Conservation (phyloP, 495 filamentous ascomycete genomes). For the Penicillium arizonense region DNA sequence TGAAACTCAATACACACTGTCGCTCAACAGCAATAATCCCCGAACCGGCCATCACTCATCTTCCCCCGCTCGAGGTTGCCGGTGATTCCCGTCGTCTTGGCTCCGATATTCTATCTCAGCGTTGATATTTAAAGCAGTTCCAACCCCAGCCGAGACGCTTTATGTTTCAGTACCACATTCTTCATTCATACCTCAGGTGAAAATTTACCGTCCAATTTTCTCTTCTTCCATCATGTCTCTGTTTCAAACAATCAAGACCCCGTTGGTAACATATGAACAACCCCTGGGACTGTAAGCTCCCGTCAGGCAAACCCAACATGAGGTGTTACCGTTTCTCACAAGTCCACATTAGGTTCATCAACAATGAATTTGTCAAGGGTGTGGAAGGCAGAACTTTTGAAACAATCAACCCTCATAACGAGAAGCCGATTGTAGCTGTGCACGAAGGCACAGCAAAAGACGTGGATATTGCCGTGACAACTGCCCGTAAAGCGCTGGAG, state of each 20-base stretch:
- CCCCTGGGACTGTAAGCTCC: conserved; percentile 3
- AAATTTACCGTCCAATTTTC: no score
- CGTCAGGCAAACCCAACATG: neutral
- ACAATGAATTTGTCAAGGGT: conserved; percentile 80
- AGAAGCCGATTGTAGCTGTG: conserved; percentile 6
- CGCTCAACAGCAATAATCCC: no score
- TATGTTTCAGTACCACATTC: no score
- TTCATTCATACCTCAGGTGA: no score
- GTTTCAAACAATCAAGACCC: neutral
- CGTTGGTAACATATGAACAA: conserved; percentile 5
- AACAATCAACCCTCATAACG: conserved; percentile 6
- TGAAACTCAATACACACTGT: no score
- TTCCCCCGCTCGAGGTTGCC: no score
- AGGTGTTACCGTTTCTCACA: neutral
- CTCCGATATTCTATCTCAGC: no score
- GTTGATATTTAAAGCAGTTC: no score
- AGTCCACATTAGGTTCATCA: conserved; percentile 60
- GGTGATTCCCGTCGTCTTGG: no score
- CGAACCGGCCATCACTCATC: no score
- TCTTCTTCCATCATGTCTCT: neutral
- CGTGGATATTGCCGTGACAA: conserved; percentile 3
- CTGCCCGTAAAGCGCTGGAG: neutral
- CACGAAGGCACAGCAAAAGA: conserved; percentile 5
- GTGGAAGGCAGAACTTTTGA: conserved; percentile 58
- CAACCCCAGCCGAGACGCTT: no score